Conservation (phyloP, 768 basidiomycete species). For the Mycena rosella region DNA sequence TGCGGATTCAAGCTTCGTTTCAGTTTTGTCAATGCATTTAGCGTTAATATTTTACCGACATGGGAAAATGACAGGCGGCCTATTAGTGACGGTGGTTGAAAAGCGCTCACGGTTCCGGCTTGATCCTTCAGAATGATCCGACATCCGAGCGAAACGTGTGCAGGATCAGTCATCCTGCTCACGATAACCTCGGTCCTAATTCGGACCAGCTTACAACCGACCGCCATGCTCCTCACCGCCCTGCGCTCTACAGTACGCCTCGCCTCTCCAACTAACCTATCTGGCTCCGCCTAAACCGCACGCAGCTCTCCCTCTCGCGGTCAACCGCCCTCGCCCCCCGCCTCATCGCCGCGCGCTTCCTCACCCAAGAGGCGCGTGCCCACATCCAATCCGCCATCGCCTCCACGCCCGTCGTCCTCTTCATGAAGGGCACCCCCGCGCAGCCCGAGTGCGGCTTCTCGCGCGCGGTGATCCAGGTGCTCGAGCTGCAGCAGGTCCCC, state of each 20-base stretch:
- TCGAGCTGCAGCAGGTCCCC: slow-evolving; percentile 87
- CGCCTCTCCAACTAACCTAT: neutral
- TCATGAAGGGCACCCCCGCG: slow-evolving; percentile 97
- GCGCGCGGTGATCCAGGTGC: slow-evolving; percentile 90
- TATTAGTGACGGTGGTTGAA: no score
- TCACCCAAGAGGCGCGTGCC: slow-evolving; percentile 72
- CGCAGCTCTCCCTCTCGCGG: slow-evolving; percentile 18
- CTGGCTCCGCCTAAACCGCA: neutral
- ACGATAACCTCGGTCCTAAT: neutral
- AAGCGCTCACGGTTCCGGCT: no score
- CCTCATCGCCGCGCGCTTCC: slow-evolving; percentile 53
- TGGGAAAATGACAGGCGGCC: no score
- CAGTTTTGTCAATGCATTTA: no score
- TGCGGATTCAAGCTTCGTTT: no score
- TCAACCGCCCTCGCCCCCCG: slow-evolving; percentile 7
- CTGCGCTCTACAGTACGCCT: slow-evolving; percentile 29
- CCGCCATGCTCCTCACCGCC: slow-evolving; percentile 25
- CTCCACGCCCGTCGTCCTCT: slow-evolving; percentile 87
- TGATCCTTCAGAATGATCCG: no score
- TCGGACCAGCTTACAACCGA: neutral
- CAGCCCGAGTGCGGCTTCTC: slow-evolving; percentile 96
- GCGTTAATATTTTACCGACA: no score
- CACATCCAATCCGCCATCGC: slow-evolving; percentile 82
- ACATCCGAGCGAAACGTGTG: no score
- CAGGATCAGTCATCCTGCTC: neutral